These are phyloP conservation scores for Allium fistulosum DNA, from an alignment of 106 monocot species.

Conservation along the genomic window DNA sequence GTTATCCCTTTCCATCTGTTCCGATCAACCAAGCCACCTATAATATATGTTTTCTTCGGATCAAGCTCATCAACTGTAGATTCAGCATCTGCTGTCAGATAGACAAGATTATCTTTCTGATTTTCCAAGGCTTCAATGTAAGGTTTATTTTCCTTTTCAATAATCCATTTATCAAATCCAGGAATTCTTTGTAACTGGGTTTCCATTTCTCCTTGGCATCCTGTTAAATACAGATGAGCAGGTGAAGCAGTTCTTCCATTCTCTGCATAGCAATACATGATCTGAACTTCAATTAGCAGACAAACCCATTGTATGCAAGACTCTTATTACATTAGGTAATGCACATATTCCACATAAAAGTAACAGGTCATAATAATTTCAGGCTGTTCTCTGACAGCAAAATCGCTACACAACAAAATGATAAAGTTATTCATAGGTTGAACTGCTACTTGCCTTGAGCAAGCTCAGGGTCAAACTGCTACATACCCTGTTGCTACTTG, in stretches of 20 bases:
- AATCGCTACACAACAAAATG: no score
- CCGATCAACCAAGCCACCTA: slow-evolving; percentile 91
- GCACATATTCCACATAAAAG: no score
- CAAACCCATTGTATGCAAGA: background rate
- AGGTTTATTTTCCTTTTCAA: slow-evolving; percentile 66
- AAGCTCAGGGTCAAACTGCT: no score
- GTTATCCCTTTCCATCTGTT: slow-evolving; percentile 97
- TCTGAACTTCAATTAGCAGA: slow-evolving; percentile 58
- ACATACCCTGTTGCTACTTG: no score
- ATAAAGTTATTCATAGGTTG: no score
- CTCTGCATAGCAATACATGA: slow-evolving; percentile 96
- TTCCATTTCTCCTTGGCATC: slow-evolving; percentile 74
- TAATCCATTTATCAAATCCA: slow-evolving; percentile 84
- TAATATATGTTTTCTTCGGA: slow-evolving; percentile 59
- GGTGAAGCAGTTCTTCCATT: slow-evolving; percentile 74
- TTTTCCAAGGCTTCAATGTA: slow-evolving; percentile 80
- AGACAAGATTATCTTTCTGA: slow-evolving; percentile 76
- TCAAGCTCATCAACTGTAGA: slow-evolving; percentile 71
- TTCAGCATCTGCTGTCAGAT: slow-evolving; percentile 93
- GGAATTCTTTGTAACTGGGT: slow-evolving; percentile 56
- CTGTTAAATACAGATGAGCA: slow-evolving; percentile 88
- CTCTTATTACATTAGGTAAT: no score
- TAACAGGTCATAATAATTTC: no score
- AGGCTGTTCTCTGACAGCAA: no score
- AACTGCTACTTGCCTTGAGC: no score